Conservation (phyloP, 176 grass and related monocot genomes). For the Raddia distichophylla region DNA sequence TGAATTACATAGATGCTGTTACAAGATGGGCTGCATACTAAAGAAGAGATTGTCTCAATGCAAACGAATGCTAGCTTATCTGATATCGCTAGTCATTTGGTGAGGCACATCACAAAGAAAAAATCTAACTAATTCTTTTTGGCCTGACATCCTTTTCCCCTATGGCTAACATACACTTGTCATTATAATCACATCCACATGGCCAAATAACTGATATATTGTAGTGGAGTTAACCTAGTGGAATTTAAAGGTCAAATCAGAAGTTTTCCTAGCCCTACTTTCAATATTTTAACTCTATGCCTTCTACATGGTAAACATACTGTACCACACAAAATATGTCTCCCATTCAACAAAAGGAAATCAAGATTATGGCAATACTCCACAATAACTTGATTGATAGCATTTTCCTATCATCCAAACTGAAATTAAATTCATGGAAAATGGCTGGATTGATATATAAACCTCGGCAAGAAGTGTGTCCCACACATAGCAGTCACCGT, state of each 20-base stretch:
- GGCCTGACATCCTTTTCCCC: neutral
- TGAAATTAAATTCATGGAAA: conserved; percentile 6
- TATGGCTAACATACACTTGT: neutral
- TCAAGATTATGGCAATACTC: neutral
- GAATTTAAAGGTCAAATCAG: conserved; percentile 4
- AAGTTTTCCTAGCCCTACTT: neutral
- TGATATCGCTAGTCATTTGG: neutral
- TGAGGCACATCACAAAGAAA: neutral
- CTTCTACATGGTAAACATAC: conserved; percentile 1
- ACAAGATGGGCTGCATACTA: neutral
- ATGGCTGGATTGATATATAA: conserved; percentile 16
- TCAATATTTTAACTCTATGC: neutral
- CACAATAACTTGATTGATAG: neutral
- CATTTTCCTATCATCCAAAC: conserved; percentile 27
- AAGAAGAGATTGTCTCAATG: neutral
- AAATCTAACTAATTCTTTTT: conserved; percentile 11
- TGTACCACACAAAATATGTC: neutral
- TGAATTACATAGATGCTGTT: neutral
- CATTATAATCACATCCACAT: neutral
- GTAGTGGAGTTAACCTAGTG: neutral
- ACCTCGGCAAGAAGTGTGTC: conserved; percentile 97
- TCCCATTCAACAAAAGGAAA: conserved; percentile 1
- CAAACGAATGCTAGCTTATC: neutral
- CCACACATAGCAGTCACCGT: conserved; percentile 97
- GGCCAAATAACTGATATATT: neutral